phyloP scores from a whole-genome alignment of 192 early-diverging fungal genomes.

The Umbelopsis sp. region DNA sequence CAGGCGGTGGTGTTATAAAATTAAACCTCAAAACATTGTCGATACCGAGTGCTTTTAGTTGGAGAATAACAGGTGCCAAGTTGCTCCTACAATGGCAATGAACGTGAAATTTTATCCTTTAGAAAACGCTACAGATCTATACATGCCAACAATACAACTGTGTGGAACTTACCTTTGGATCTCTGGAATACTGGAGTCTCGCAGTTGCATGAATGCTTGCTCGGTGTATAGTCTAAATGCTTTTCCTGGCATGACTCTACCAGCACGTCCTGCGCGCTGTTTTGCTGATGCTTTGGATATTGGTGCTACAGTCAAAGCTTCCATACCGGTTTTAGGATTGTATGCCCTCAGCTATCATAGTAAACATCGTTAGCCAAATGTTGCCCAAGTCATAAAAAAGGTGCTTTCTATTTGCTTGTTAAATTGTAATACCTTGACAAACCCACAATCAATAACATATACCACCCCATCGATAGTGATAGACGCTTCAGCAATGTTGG shows the following conservation, averaged over 20 bases:
- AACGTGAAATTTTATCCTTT: too few relatives aligned
- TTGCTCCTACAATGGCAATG: conserved; percentile 50
- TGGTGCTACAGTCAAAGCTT: conserved; percentile 83
- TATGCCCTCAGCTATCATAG: conserved; percentile 65
- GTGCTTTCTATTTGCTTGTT: too few relatives aligned
- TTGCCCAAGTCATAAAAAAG: not conserved
- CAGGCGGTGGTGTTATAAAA: conserved; percentile 76
- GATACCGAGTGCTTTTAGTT: conserved; percentile 81
- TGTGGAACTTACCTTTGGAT: conserved; percentile 81
- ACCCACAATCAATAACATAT: conserved; percentile 80
- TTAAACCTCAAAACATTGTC: conserved; percentile 81
- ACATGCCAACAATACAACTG: too few relatives aligned
- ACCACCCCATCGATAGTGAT: conserved; percentile 76
- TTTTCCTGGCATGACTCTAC: conserved; percentile 87
- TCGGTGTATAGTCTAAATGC: conserved; percentile 93
- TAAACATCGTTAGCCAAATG: not conserved
- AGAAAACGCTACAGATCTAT: too few relatives aligned
- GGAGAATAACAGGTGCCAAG: conserved; percentile 66
- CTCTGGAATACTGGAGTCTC: conserved; percentile 87
- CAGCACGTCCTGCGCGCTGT: conserved; percentile 93
- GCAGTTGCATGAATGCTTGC: conserved; percentile 76
- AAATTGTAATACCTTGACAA: conserved; percentile 61
- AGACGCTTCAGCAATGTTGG: conserved; percentile 88
- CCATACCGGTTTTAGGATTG: conserved; percentile 94
- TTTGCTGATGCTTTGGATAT: conserved; percentile 92